Percentiles rank a stretch among this genome's conserved stretches.
phyloP scores from a whole-genome alignment of 2,329 filamentous ascomycete genomes.

The Fusarium sp. region DNA sequence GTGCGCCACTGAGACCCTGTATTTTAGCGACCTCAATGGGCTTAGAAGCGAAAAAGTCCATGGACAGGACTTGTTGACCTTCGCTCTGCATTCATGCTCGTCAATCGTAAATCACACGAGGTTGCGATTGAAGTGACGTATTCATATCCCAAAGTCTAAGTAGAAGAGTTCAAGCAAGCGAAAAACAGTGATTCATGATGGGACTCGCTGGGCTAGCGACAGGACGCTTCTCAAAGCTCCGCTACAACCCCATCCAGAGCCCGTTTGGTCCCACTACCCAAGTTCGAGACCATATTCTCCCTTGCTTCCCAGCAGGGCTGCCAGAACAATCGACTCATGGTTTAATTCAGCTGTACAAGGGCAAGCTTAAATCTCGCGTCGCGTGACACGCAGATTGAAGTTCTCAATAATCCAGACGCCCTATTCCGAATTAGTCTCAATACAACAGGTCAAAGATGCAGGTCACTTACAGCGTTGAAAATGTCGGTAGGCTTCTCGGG shows the following conservation, averaged over 20 bases:
- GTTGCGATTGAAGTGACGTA: too few relatives aligned
- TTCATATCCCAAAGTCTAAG: too few relatives aligned
- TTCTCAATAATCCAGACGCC: conserved; percentile 31
- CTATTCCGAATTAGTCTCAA: background rate
- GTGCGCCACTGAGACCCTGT: background rate
- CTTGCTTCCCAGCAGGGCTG: background rate
- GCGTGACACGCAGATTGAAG: conserved; percentile 17
- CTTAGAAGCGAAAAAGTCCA: too few relatives aligned
- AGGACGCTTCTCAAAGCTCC: too few relatives aligned
- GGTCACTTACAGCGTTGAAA: conserved; percentile 16
- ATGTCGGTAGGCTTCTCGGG: conserved; percentile 25
- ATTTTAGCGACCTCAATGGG: background rate
- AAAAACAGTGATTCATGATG: too few relatives aligned
- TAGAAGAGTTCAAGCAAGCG: too few relatives aligned
- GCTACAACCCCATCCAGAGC: too few relatives aligned
- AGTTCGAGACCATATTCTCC: background rate
- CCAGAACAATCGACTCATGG: background rate
- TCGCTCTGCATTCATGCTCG: too few relatives aligned
- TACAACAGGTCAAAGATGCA: fast-evolving
- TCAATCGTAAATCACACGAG: too few relatives aligned
- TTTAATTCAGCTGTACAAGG: background rate
- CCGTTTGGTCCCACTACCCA: too few relatives aligned
- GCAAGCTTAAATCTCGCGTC: background rate
- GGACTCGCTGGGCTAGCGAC: too few relatives aligned
- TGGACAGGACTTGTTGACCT: background rate